phyloP scores from a whole-genome alignment of 2,329 filamentous ascomycete genomes.

The Cercospora sesami region DNA sequence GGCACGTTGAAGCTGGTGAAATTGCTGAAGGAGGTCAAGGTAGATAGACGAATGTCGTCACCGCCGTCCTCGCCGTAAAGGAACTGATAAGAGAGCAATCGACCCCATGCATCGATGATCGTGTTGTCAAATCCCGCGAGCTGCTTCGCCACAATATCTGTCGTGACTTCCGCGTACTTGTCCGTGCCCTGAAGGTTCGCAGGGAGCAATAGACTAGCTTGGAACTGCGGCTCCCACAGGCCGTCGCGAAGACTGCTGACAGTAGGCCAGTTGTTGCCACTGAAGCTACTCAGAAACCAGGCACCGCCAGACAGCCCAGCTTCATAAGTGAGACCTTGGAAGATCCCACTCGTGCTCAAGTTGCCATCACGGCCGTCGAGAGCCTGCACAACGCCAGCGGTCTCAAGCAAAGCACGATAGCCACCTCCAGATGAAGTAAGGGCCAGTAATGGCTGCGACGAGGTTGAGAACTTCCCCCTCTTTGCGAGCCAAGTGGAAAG shows the following conservation, averaged over 20 bases:
- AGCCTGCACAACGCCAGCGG: constrained; percentile 46
- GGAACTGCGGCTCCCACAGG: constrained; percentile 46
- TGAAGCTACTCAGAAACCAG: constrained; percentile 50
- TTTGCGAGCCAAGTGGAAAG: constrained; percentile 45
- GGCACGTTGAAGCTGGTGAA: constrained; percentile 46
- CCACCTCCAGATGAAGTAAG: constrained; percentile 49
- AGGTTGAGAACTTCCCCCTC: constrained; percentile 40
- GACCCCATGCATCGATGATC: constrained; percentile 46
- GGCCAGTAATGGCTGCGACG: constrained; percentile 45
- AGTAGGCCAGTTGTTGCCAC: constrained; percentile 51
- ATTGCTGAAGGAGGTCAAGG: constrained; percentile 40
- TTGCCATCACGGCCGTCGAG: constrained; percentile 48
- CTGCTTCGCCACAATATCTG: constrained; percentile 41
- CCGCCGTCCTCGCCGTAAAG: constrained; percentile 43
- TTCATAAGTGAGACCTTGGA: constrained; percentile 50
- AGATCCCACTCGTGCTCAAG: constrained; percentile 45
- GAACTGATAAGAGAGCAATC: constrained; percentile 45
- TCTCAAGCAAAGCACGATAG: constrained; percentile 44
- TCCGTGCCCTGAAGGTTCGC: constrained; percentile 31
- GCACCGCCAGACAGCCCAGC: constrained; percentile 48
- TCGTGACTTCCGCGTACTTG: constrained; percentile 38
- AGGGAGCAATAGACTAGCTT: constrained; percentile 43
- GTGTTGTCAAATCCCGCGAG: constrained; percentile 44
- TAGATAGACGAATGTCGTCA: constrained; percentile 40
- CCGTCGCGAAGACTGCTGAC: constrained; percentile 43